Percentiles rank a stretch among this genome's conserved stretches.
Evolutionary conservation across 2,329 filamentous ascomycete species (phyloP).

Genomic region (Claviceps quebecensis): DNA sequence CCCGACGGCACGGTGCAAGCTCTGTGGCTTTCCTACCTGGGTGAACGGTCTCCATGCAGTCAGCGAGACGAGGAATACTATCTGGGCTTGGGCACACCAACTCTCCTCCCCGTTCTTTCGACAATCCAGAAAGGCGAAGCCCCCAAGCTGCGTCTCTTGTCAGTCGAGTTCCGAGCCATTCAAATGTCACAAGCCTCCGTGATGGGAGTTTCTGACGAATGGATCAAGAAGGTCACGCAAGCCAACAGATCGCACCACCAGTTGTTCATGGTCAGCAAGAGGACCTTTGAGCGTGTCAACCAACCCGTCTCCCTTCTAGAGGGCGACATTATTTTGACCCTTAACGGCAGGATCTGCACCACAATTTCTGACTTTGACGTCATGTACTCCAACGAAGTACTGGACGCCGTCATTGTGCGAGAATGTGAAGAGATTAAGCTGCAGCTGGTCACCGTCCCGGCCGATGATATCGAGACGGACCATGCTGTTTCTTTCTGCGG

Average conservation of each 20-base stretch:
- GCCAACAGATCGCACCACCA: conserved; percentile 89
- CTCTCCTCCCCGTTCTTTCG: conserved; percentile 73
- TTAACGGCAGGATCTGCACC: conserved; percentile 88
- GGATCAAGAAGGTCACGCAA: conserved; percentile 80
- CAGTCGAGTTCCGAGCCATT: conserved; percentile 86
- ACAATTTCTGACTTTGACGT: conserved; percentile 84
- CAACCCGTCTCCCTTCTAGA: conserved; percentile 54
- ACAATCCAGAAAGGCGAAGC: conserved; percentile 69
- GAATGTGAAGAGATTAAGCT: conserved; percentile 67
- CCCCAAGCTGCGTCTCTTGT: conserved; percentile 77
- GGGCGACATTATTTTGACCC: conserved; percentile 79
- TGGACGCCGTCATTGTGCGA: conserved; percentile 78
- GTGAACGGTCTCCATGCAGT: conserved; percentile 65
- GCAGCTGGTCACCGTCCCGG: conserved; percentile 70
- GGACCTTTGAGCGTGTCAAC: conserved; percentile 48
- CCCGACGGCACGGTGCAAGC: conserved; percentile 89
- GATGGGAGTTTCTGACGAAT: conserved; percentile 92
- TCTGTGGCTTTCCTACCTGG: conserved; percentile 91
- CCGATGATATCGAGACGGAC: conserved; percentile 82
- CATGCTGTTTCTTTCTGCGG: conserved; percentile 91
- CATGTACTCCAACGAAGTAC: conserved; percentile 79
- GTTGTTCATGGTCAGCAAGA: conserved; percentile 95
- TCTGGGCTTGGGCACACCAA: conserved; percentile 78
- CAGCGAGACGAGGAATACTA: conserved; percentile 94
- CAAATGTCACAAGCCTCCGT: conserved; percentile 95